Conservation (phyloP, 202 grass and related monocot genomes). For the Eragrostis tef region DNA sequence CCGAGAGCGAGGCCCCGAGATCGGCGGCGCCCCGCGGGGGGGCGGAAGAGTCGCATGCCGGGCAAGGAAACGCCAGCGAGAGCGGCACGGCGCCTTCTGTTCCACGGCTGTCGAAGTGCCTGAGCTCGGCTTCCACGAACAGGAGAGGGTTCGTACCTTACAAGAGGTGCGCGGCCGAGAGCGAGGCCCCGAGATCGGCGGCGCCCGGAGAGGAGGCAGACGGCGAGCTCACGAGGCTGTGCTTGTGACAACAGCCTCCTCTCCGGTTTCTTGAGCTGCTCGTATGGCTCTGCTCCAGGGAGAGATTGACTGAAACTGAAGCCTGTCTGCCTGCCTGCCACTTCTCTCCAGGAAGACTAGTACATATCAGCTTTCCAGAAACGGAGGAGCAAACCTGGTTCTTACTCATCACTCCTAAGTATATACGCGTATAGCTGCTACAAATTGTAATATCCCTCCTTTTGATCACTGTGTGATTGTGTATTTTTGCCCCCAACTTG, state of each 20-base stretch:
- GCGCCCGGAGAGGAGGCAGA: slow-evolving; percentile 53
- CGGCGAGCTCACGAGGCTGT: slow-evolving; percentile 63
- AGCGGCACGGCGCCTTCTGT: not conserved
- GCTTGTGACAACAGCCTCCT: slow-evolving; percentile 53
- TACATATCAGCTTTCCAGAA: not conserved
- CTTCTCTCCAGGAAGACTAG: too few species aligned
- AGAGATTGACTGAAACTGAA: slow-evolving; percentile 12
- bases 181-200: slow-evolving; percentile 41
- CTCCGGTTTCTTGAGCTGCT: slow-evolving; percentile 41
- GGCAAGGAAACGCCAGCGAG: slow-evolving; percentile 39
- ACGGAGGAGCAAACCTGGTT: slow-evolving; percentile 40
- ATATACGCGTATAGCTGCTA: slow-evolving; percentile 4
- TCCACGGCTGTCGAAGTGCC: slow-evolving; percentile 43
- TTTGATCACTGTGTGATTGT: slow-evolving; percentile 3
- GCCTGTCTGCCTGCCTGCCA: not conserved
- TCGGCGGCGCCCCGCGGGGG: slow-evolving; percentile 42
- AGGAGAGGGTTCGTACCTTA: slow-evolving; percentile 68
- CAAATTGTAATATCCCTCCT: slow-evolving; percentile 18
- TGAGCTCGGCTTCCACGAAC: slow-evolving; percentile 52
- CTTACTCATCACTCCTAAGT: slow-evolving; percentile 34
- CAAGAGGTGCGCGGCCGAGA: slow-evolving; percentile 64
- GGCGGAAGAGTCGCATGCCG: slow-evolving; percentile 53
- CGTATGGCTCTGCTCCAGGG: not conserved
- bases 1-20: slow-evolving; percentile 52
- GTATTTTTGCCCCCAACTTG: slow-evolving; percentile 41